phyloP scores from a whole-genome alignment of 257 asterid species.

The Marsdenia floribunda region DNA sequence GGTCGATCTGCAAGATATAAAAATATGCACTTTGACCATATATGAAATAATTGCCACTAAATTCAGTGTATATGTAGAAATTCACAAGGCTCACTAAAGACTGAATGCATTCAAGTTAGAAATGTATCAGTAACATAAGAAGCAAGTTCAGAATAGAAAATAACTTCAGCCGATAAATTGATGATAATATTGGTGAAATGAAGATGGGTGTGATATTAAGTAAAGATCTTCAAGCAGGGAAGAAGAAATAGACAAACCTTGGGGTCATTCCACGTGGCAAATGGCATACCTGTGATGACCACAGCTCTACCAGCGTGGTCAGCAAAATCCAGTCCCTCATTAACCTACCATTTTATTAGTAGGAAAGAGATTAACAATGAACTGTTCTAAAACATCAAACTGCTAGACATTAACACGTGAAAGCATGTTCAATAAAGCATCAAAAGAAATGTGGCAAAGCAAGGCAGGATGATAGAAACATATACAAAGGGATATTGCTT shows the following conservation, averaged over 20 bases:
- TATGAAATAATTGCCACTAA: slow-evolving; percentile 1
- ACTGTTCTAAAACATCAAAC: background rate
- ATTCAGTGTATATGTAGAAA: background rate
- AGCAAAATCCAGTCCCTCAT: slow-evolving; percentile 98
- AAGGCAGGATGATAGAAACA: background rate
- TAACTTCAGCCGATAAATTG: background rate
- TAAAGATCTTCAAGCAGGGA: slow-evolving; percentile 9
- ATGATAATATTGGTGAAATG: background rate
- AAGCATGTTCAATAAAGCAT: background rate
- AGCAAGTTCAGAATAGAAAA: background rate
- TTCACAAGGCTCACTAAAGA: background rate
- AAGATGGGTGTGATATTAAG: slow-evolving; percentile 13
- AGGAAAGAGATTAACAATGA: slow-evolving; percentile 4
- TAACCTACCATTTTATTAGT: slow-evolving; percentile 47
- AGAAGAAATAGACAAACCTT: slow-evolving; percentile 54
- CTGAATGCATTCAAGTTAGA: background rate
- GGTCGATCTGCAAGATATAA: too few relatives aligned
- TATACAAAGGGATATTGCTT: background rate
- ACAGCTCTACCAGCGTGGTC: slow-evolving; percentile 99
- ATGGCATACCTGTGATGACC: slow-evolving; percentile 88
- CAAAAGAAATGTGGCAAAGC: background rate
- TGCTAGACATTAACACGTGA: background rate
- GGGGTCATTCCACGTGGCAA: slow-evolving; percentile 79
- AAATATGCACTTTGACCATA: background rate
- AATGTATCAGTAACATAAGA: background rate